A percentile compares a stretch with the other conserved stretches of the same genome.
Evolutionary conservation across 2,329 filamentous ascomycete genomes (phyloP).

Genomic region (Aspergillus proliferans): DNA sequence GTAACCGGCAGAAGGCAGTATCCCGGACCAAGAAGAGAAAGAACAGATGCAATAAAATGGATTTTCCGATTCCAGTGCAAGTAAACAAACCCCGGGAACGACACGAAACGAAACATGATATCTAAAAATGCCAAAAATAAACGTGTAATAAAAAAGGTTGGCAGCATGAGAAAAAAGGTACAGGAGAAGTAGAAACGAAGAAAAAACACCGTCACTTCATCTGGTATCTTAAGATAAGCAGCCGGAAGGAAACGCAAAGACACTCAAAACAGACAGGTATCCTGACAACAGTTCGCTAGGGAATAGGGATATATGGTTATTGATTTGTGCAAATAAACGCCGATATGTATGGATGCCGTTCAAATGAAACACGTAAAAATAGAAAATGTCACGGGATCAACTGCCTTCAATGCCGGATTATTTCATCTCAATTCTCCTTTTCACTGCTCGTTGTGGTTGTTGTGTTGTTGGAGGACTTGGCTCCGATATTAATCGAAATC

Average conservation of each 20-base stretch:
- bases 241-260: conserved; percentile 10
- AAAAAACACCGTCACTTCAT: conserved; percentile 8
- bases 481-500: conserved; percentile 36
- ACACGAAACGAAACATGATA: conserved; percentile 5
- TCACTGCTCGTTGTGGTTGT: conserved; percentile 18
- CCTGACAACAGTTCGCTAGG: conserved; percentile 4
- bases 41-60: neutral
- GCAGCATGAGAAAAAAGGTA: neutral
- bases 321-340: neutral
- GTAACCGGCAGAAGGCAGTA: no score
- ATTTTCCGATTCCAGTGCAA: neutral
- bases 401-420: conserved; percentile 15
- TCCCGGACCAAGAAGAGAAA: no score
- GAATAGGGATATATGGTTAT: neutral
- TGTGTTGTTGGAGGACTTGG: conserved; percentile 17
- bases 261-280: conserved; percentile 3
- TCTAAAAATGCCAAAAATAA: conserved; percentile 6
- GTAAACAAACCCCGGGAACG: conserved; percentile 1
- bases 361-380: neutral
- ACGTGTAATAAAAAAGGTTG: neutral
- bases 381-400: conserved; percentile 6
- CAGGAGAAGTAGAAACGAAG: neutral
- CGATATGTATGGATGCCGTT: conserved; percentile 1
- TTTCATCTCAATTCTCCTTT: conserved; percentile 26
- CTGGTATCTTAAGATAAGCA: conserved; percentile 21